phyloP scores from a whole-genome alignment of 2,329 filamentous ascomycete species.

The Uncinocarpus reesii region DNA sequence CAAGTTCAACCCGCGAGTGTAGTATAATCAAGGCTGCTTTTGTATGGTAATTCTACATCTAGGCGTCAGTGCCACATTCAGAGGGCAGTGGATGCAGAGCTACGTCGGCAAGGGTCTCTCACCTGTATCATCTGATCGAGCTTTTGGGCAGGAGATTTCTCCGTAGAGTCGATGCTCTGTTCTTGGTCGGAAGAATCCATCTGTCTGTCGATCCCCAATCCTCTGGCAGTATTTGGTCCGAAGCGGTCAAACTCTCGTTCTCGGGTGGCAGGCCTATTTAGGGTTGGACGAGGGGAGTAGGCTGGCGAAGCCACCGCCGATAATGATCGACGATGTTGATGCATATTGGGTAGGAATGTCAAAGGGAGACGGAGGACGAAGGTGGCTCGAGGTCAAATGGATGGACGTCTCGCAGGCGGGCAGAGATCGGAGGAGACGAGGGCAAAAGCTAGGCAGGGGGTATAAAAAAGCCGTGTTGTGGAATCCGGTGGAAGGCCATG shows the following conservation, averaged over 20 bases:
- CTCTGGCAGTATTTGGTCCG: conserved; percentile 40
- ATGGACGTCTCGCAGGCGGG: background rate
- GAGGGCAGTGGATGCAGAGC: background rate
- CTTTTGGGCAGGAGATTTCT: conserved; percentile 61
- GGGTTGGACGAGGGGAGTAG: conserved; percentile 60
- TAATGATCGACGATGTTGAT: conserved; percentile 74
- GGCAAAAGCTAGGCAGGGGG: conserved; percentile 27
- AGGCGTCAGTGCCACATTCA: background rate
- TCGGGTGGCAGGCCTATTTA: conserved; percentile 64
- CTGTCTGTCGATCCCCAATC: conserved; percentile 42
- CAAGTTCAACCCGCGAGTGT: conserved; percentile 64
- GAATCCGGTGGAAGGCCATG: conserved; percentile 29
- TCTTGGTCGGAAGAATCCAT: conserved; percentile 35
- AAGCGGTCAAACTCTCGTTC: conserved; percentile 47
- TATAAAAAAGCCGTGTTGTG: conserved; percentile 23
- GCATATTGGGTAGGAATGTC: conserved; percentile 49
- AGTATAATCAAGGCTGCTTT: conserved; percentile 79
- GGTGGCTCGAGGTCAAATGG: background rate
- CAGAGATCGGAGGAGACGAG: background rate
- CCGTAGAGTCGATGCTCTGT: conserved; percentile 41
- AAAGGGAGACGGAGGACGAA: background rate
- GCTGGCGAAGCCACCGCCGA: conserved; percentile 64
- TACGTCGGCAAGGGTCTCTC: conserved; percentile 20
- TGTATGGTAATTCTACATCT: conserved; percentile 69
- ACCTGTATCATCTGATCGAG: conserved; percentile 92